Base-by-base conservation (phyloP, 1,284 basidiomycete genomes). In the Anthracocystis setariae region DNA sequence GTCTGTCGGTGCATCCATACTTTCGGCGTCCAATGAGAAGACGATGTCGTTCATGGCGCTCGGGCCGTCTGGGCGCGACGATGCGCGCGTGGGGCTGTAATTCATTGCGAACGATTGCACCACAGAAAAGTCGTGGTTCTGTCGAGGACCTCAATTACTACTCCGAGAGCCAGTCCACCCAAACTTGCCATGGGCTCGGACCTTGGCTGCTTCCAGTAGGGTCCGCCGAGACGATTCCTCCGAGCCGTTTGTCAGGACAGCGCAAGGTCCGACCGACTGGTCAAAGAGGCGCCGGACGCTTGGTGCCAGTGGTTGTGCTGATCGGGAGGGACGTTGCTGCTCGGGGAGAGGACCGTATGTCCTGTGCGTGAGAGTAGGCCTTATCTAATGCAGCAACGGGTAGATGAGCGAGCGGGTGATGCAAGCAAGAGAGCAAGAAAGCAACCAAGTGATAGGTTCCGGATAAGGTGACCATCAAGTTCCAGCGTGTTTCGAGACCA, bases 1-100 rank as follows among this genome's bases (percentile, higher is more conserved):
- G 12, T n/a, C 23, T 25, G 12, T 27, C 12, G 46, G 32, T 43
- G 46, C 20, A n/a, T 48, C n/a, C 20, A 29, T 21, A 35, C 18
- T 44, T 18, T 66, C 56, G 27, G 56, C 56, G 18, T 66, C 64
- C 20, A 54, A 48, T 23, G 52, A 55, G n/a, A 66, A 55, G 21
- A 60, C 47, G 10, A 48, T 44, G 12, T 21, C 42, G 20, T 48
- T 35, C n/a, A 45, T 18, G 10, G 44, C 49, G 17, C 29, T 35
- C n/a, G 46, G 38, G n/a, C 38, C 35, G 5, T n/a, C 46, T 39
- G 55, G 33, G 42, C 40, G 50, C 17, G 43, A 24, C n/a, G 18
- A 29, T 27, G 50, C 33, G 2, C 40, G 46, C 44, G 50, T n/a
- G 9, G 62, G 15, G 21, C 37, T 46, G 46, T 50, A 49, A 29